Evolutionary conservation across 768 basidiomycete species (phyloP), one percentile per base, ranked within the genome.

Genomic region (Boletus edulis): DNA sequence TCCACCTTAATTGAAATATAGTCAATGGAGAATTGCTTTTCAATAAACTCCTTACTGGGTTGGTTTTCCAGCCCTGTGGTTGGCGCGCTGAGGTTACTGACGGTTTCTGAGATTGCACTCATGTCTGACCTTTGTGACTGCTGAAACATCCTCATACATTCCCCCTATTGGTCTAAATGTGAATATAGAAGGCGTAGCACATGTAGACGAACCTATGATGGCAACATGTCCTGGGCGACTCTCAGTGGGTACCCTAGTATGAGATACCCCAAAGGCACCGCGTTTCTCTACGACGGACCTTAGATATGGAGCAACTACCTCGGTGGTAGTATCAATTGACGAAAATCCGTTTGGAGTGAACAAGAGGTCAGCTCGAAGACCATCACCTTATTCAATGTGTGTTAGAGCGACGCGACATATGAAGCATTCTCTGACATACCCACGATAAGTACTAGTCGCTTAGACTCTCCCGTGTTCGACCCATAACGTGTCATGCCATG

Each of bases 111-210:
- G 51, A 39, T 17, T 12, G 34, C 9, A 20, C 12, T 46, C 20
- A 27, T 38, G 27, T 43, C 75, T 62, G 73, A 81, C 91, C 78
- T 91, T 90, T 20, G 88, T 91, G 31, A 92, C 91, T 15, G 91
- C 91, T 0, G 87, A 89, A 4, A 91, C 91, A 59, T 94, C 90
- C 69, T 94, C 91, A 64, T 93, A 92, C 90, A 94, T 93, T 3
- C 91, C 91, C 32, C 83, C 83, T 86, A 50, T n/a, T n/a, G 31
- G 45, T n/a, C 13, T 22, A 10, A 17, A 59, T 24, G 34, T 61
- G 45, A 56, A 46, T n/a, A 51, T 4, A 22, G 56, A 51, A 44
- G 13, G 20, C 5, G n/a, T 42, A 14, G 32, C 2, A 43, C 17
- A 8, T 37, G 39, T 48, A 3, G 46, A 61, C 72, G 13, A 58